These are phyloP conservation scores for Drechmeria coniospora DNA, from an alignment of 2,329 filamentous ascomycete genomes.

Conservation along the genomic window DNA sequence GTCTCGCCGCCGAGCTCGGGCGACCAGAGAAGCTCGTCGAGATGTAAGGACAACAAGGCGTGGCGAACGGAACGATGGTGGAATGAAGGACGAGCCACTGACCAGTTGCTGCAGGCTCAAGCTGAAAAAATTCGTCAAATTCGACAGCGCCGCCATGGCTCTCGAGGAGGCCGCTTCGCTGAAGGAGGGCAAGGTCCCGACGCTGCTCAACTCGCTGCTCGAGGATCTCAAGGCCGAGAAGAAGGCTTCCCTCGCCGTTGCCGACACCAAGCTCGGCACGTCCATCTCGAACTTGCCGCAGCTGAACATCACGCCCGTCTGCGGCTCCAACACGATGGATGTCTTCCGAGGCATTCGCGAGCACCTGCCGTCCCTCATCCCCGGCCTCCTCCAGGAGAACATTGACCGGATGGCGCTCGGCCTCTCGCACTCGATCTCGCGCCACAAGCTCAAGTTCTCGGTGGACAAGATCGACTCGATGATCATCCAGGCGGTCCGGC, in stretches of 20 bases:
- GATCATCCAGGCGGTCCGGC: conserved; percentile 93
- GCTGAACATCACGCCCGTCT: conserved; percentile 71
- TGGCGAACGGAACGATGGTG: too few relatives aligned
- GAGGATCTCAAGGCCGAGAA: conserved; percentile 92
- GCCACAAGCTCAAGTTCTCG: conserved; percentile 97
- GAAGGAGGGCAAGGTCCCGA: conserved; percentile 88
- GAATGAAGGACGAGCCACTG: too few relatives aligned
- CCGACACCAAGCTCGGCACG: conserved; percentile 81
- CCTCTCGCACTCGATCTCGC: conserved; percentile 90
- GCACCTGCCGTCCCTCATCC: conserved; percentile 78
- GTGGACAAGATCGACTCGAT: conserved; percentile 98
- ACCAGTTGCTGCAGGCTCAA: conserved; percentile 49
- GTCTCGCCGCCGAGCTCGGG: conserved; percentile 57
- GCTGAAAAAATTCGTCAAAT: conserved; percentile 94
- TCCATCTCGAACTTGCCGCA: conserved; percentile 86
- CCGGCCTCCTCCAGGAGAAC: conserved; percentile 70
- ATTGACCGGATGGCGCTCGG: conserved; percentile 90
- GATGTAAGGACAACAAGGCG: conserved; percentile 56
- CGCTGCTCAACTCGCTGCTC: conserved; percentile 67
- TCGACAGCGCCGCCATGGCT: conserved; percentile 81
- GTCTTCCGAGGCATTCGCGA: conserved; percentile 90
- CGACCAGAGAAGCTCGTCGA: conserved; percentile 75
- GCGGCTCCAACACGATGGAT: conserved; percentile 46
- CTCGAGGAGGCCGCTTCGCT: conserved; percentile 81
- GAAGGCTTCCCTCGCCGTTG: conserved; percentile 87